phyloP scores from a whole-genome alignment of 352 stramenopile species.

The Phytophthora europaea region DNA sequence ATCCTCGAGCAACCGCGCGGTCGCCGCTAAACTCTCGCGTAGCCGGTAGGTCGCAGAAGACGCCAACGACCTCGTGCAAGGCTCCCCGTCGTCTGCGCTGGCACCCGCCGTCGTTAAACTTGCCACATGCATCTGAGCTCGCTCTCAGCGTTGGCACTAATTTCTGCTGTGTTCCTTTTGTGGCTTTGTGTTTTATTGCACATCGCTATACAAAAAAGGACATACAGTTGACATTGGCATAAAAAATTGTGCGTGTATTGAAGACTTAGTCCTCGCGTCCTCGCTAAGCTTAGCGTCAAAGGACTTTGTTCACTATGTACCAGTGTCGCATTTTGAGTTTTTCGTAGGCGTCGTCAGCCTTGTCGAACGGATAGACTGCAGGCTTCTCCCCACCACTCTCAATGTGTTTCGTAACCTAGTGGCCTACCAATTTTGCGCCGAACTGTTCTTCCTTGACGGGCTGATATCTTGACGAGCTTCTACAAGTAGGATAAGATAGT shows the following conservation, averaged over 20 bases:
- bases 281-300: too few relatives aligned
- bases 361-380: slow-evolving; percentile 58
- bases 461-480: neutral
- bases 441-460: slow-evolving; percentile 47
- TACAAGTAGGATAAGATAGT: too few relatives aligned
- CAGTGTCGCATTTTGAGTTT: slow-evolving; percentile 39
- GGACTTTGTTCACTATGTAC: too few relatives aligned
- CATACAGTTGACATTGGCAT: too few relatives aligned
- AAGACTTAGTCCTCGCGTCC: too few relatives aligned
- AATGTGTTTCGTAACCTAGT: slow-evolving; percentile 29
- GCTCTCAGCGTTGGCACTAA: neutral
- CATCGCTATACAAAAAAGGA: neutral
- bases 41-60: slow-evolving; percentile 19
- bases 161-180: neutral
- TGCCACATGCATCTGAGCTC: neutral
- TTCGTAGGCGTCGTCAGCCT: slow-evolving; percentile 51
- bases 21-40: slow-evolving; percentile 24
- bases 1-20: slow-evolving; percentile 20
- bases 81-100: slow-evolving; percentile 1
- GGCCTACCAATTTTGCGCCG: slow-evolving; percentile 31
- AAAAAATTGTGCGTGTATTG: too few relatives aligned
- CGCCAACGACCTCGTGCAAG: too few relatives aligned
- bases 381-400: slow-evolving; percentile 45
- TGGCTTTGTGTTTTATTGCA: neutral
- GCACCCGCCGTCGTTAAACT: neutral